Evolutionary conservation across 805 yeast genomes (phyloP).

Genomic region (Starmerella bacillaris): DNA sequence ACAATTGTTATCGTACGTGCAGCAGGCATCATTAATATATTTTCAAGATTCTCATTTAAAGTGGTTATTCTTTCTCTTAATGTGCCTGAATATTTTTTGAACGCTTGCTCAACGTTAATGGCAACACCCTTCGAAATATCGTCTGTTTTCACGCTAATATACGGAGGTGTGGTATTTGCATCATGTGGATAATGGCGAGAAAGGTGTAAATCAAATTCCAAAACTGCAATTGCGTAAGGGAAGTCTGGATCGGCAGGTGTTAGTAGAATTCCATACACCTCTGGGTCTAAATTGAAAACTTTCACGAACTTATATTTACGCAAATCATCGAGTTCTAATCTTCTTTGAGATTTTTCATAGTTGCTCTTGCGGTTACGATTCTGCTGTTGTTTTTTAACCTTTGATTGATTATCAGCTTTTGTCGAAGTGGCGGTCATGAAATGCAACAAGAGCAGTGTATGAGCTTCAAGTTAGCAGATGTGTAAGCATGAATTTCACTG

Average conservation of each 20-base stretch:
- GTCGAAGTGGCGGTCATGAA: constrained; percentile 1
- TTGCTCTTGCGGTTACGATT: neutral
- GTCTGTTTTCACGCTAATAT: constrained; percentile 33
- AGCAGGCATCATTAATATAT: constrained; percentile 40
- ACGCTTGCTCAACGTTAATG: constrained; percentile 50
- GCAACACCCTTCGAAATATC: constrained; percentile 57
- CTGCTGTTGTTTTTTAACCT: neutral
- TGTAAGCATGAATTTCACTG: too few relatives aligned
- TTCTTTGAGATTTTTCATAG: constrained; percentile 8
- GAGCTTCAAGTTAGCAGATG: too few relatives aligned
- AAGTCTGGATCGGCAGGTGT: constrained; percentile 56
- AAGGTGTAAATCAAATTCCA: constrained; percentile 35
- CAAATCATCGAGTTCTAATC: constrained; percentile 14
- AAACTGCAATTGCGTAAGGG: constrained; percentile 41
- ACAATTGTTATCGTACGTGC: constrained; percentile 46
- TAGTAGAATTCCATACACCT: constrained; percentile 13
- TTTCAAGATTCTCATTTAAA: constrained; percentile 41
- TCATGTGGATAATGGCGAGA: constrained; percentile 39
- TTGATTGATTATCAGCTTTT: neutral
- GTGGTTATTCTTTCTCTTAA: constrained; percentile 37
- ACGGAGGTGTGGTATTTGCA: constrained; percentile 4
- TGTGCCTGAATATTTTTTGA: constrained; percentile 25
- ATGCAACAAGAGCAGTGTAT: constrained; percentile 1
- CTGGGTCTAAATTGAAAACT: constrained; percentile 12
- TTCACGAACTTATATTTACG: constrained; percentile 4